Conservation (phyloP, 495 filamentous ascomycete species). For the Platismatia glauca region DNA sequence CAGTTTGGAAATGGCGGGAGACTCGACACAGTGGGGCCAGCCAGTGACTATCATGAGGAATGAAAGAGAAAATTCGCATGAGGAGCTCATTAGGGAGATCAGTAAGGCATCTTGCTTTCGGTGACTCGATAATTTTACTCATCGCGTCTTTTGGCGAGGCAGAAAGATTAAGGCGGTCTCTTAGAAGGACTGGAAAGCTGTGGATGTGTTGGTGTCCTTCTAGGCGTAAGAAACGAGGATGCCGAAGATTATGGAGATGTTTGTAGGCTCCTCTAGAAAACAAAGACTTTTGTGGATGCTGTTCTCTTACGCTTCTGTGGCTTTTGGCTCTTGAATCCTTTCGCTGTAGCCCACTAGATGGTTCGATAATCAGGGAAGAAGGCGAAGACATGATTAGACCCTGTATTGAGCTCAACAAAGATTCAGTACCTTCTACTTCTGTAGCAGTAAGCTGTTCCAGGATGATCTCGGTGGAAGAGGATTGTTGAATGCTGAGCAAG, state of each 20-base stretch:
- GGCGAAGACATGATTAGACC: too few species aligned
- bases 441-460: too few species aligned
- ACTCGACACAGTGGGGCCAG: background rate
- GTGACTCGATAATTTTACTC: background rate
- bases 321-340: background rate
- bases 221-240: background rate
- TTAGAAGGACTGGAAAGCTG: background rate
- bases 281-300: background rate
- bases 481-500: too few species aligned
- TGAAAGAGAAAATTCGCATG: background rate
- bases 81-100: background rate
- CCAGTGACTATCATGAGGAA: background rate
- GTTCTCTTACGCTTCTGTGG: background rate
- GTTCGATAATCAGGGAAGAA: too few species aligned
- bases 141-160: background rate
- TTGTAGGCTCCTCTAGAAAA: background rate
- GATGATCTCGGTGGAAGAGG: too few species aligned
- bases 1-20: background rate
- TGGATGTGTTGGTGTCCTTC: background rate
- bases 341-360: too few species aligned
- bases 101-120: background rate
- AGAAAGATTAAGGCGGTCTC: background rate
- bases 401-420: too few species aligned
- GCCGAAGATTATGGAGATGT: background rate
- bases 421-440: background rate